Evolutionary conservation across 176 grass and related monocot species (phyloP).

Genomic region (Oryza officinalis): DNA sequence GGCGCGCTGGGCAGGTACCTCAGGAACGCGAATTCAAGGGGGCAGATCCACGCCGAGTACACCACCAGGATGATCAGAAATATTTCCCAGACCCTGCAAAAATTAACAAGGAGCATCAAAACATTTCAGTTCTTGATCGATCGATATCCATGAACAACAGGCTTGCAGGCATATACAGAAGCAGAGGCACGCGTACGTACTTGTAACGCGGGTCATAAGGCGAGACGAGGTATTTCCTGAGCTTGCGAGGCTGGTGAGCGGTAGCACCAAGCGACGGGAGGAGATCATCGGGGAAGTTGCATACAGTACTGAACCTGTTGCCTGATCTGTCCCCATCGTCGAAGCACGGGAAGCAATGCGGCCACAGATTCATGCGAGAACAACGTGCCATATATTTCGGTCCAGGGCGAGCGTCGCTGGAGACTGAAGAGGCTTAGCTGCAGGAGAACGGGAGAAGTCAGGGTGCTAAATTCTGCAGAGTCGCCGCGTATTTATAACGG

Average conservation of each 20-base stretch:
- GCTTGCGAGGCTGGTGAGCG: slow-evolving; percentile 24
- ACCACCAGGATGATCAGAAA: slow-evolving; percentile 70
- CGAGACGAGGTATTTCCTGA: slow-evolving; percentile 50
- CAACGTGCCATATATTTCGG: slow-evolving; percentile 35
- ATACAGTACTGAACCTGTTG: not conserved
- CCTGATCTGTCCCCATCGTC: slow-evolving; percentile 8
- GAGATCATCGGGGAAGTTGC: slow-evolving; percentile 39
- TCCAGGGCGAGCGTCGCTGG: not conserved
- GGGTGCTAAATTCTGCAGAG: slow-evolving; percentile 8
- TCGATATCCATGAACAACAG: not conserved
- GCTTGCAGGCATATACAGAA: not conserved
- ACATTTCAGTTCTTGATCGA: not conserved
- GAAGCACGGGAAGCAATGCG: slow-evolving; percentile 21
- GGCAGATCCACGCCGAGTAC: slow-evolving; percentile 87
- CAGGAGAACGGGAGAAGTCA: not conserved
- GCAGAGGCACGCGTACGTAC: slow-evolving; percentile 47
- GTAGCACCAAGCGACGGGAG: slow-evolving; percentile 57
- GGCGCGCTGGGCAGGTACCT: slow-evolving; percentile 61
- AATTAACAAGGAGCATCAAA: not conserved
- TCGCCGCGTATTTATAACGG: slow-evolving; percentile 44
- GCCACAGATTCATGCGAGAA: slow-evolving; percentile 21
- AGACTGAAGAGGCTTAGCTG: not conserved
- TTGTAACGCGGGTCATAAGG: slow-evolving; percentile 62
- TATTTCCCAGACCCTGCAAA: slow-evolving; percentile 65
- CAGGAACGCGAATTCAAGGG: slow-evolving; percentile 76